These are phyloP conservation scores for Acacia melanoxylon DNA, from an alignment of 306 rosid species.

Conservation along the genomic window DNA sequence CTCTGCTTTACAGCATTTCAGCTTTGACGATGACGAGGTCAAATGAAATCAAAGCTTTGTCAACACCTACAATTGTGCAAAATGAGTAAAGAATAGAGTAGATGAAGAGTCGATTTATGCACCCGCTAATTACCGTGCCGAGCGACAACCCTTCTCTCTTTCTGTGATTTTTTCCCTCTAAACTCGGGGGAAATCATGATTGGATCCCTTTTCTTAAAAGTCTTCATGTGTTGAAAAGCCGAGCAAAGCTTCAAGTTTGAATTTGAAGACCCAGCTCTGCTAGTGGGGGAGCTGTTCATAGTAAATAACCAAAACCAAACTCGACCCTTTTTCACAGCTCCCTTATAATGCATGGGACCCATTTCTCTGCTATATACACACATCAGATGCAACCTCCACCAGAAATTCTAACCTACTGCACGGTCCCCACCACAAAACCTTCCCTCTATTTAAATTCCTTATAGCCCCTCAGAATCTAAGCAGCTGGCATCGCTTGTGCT, in stretches of 20 bases:
- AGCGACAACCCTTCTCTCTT: neutral
- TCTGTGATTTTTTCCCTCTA: neutral
- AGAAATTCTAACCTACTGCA: constrained; percentile 28
- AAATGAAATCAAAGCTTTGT: neutral
- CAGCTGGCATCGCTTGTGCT: neutral
- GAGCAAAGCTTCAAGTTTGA: neutral
- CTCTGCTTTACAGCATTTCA: neutral
- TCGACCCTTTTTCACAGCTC: neutral
- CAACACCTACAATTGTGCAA: neutral
- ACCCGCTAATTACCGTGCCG: neutral
- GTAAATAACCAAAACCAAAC: constrained; percentile 30
- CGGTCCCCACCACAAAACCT: neutral
- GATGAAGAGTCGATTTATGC: neutral
- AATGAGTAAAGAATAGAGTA: neutral
- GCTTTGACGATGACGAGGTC: neutral
- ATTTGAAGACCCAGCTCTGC: neutral
- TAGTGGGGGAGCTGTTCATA: neutral
- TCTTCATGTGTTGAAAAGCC: neutral
- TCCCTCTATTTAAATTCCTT: constrained; percentile 25
- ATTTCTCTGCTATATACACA: neutral
- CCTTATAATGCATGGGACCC: constrained; percentile 43
- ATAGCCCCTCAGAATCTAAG: neutral
- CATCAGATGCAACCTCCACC: constrained; percentile 38
- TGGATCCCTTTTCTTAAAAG: neutral
- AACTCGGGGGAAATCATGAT: neutral